Base-by-base conservation (phyloP, 1,284 basidiomycete genomes). In the Cryptococcus sp. region DNA sequence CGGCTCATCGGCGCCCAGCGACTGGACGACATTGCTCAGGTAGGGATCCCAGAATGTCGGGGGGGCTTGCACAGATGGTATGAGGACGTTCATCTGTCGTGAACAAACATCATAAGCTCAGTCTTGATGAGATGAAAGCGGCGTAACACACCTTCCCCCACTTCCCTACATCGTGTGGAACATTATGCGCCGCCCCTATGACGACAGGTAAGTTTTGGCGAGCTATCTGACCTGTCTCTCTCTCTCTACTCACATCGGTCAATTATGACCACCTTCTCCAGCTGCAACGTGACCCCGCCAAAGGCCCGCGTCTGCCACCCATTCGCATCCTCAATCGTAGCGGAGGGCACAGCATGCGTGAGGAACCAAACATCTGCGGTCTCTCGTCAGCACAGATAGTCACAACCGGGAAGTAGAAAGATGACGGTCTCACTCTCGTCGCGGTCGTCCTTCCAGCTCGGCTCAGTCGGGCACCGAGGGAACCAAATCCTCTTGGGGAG, bases 231-330 rank as follows among this genome's bases (percentile, higher is more conserved):
- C 45, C 3, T 23, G 36, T 49, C 37, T 6, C 28, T 23, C 40
- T 49, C 37, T 6, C 28, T 1, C 12, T 16, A 66, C 71, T 55
- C 43, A 71, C 75, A 65, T 35, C 75, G 65, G 56, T 77, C 75
- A 8, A 77, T 65, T 36, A 77, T 70, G 16, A 77, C 71, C 7
- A 68, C 66, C 35, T 62, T 63, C 43, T 77, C 75, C 15, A 76
- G 63, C 4, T 75, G 48, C n/a, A 69, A 56, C 0, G 64, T 54
- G 18, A 72, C 44, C n/a, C 68, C 71, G 9, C 60, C 59, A 0
- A 49, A 50, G 5, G 63, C 62, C 15, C 68, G 55, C 46, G 70
- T 68, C 9, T 60, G 52, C 67, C 68, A 76, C 12, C 60, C 64
- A 35, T 50, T 59, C 35, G 58, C 54, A 55, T 75, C 73, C 51